Base-by-base conservation (phyloP, 2,329 filamentous ascomycete species). In the Penicillium olsonii region DNA sequence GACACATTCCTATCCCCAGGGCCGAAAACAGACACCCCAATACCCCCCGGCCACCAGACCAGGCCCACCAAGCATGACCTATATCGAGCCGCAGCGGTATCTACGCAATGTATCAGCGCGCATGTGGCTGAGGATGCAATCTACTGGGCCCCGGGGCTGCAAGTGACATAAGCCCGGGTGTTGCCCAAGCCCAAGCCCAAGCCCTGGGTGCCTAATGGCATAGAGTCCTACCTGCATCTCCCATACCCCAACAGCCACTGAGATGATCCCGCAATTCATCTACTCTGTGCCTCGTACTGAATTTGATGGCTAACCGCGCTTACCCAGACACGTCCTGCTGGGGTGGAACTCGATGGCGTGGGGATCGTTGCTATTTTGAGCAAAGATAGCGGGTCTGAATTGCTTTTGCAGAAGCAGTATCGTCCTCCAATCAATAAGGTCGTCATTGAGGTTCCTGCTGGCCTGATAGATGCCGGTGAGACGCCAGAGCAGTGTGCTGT, bases 361-460 rank as follows among this genome's bases (percentile, higher is more conserved):
- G 83, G 84, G 46, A 82, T 82, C 22, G 80, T 85, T 14, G 80
- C 81, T 20, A 83, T 83, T 45, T 71, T 82, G 26, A 75, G 75
- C 22, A 79, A 84, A 4, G 67, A 76, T 1, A 76, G 74, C 29
- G 80, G 81, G 11, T 66, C 72, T 24, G 68, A 75, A 57, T 53
- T 77, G 34, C 73, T 84, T 41, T 73, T 84, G 41, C 78, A 83
- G 53, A 75, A 83, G 50, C 79, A 85, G 60, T 85, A 83, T 64
- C 76, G 83, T 4, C 82, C 83, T 0, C 81, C 82, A 0, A 76
- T 83, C 33, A 75, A 82, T 48, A 81, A 78, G 19, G 69, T 81
- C 29, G 79, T 78, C 42, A 81, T 85, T 42, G 82, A 85, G 61
- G 77, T 84, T 5, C 82, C 82, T 0, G 81, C 82, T 0, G 82